These are phyloP conservation scores for Hanseniaspora mollemarum DNA, from an alignment of 805 yeast species.

Conservation along the genomic window DNA sequence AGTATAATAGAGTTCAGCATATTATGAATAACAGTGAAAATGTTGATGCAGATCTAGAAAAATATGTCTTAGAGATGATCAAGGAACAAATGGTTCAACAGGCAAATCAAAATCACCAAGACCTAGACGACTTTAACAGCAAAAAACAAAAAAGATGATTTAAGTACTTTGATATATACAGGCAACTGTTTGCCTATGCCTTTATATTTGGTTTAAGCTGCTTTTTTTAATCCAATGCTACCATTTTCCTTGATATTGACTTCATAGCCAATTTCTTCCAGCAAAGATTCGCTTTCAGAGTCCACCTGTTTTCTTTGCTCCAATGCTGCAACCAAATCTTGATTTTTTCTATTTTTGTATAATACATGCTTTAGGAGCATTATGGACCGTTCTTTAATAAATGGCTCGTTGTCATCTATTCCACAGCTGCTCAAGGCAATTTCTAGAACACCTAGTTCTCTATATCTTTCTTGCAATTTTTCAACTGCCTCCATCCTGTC, in stretches of 20 bases:
- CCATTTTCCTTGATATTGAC: constrained; percentile 58
- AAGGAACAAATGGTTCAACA: constrained; percentile 37
- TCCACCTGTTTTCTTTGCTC: constrained; percentile 64
- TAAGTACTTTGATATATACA: background rate
- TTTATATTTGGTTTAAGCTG: no score
- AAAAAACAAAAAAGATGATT: constrained; percentile 12
- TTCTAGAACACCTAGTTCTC: constrained; percentile 58
- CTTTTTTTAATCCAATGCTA: constrained; percentile 43
- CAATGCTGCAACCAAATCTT: constrained; percentile 57
- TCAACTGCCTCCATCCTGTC: constrained; percentile 35
- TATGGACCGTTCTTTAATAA: constrained; percentile 71
- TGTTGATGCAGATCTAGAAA: constrained; percentile 66
- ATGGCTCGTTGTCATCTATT: constrained; percentile 82
- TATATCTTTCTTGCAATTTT: constrained; percentile 52
- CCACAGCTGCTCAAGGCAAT: constrained; percentile 68
- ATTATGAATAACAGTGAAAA: constrained; percentile 62
- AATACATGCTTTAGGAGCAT: constrained; percentile 63
- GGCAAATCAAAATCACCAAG: constrained; percentile 26
- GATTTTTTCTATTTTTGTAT: constrained; percentile 55
- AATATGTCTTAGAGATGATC: constrained; percentile 55
- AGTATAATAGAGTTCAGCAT: constrained; percentile 52
- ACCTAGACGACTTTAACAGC: background rate
- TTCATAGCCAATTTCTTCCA: constrained; percentile 68
- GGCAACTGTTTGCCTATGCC: no score
- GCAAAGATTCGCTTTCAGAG: constrained; percentile 34